Conservation (phyloP, 2,329 filamentous ascomycete species). For the Cytospora piceae region DNA sequence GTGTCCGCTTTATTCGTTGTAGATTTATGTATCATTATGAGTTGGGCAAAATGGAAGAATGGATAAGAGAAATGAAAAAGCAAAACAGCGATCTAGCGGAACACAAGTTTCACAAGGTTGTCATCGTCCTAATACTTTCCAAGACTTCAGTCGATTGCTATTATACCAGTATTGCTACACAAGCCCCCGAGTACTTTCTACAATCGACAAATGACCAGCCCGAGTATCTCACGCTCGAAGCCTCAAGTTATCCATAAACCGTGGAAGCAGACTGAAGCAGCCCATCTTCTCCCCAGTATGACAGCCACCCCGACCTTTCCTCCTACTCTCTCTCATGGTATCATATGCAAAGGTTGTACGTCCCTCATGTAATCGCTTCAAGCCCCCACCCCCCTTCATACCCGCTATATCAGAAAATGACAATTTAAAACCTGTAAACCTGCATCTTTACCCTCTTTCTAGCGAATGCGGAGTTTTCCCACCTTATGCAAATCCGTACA, state of each 20-base stretch:
- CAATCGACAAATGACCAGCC: not conserved
- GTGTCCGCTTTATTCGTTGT: too few relatives aligned
- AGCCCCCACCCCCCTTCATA: not conserved
- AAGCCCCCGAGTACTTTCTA: not conserved
- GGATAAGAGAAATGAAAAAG: not conserved
- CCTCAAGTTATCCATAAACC: conserved; percentile 13
- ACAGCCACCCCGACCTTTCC: not conserved
- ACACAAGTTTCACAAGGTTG: not conserved
- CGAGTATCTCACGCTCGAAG: not conserved
- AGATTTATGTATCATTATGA: not conserved
- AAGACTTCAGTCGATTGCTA: not conserved
- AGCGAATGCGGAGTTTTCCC: conserved; percentile 5
- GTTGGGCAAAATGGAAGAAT: not conserved
- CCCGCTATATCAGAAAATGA: conserved; percentile 1
- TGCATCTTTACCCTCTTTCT: not conserved
- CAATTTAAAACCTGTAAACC: not conserved
- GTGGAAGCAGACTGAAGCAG: not conserved
- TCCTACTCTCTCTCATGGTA: conserved; percentile 21
- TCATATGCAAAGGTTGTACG: conserved; percentile 25
- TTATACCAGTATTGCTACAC: not conserved
- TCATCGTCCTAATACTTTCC: not conserved
- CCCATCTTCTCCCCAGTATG: not conserved
- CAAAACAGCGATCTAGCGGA: not conserved
- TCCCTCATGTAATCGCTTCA: conserved; percentile 8
- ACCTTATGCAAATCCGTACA: conserved; percentile 10